Base-by-base conservation (phyloP, 2,329 filamentous ascomycete genomes). In the Talaromyces albobiverticillius region DNA sequence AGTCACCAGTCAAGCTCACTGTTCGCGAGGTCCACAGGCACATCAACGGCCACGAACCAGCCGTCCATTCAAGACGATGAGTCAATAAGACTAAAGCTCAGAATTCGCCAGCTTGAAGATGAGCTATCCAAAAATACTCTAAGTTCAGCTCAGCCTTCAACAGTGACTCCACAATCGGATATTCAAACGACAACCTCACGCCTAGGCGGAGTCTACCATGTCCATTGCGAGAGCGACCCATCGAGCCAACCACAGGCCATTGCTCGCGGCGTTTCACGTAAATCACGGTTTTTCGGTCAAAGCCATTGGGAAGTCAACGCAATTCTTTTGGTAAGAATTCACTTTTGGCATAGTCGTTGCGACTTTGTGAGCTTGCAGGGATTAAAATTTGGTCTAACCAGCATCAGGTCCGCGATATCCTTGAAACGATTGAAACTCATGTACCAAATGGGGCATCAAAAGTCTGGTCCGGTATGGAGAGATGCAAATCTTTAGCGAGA, bases 271-370 rank as follows among this genome's bases (percentile, higher is more conserved):
- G 43, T 55, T 31, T n/a, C 41, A 4, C 53, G 46, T 57, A 86
- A 85, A 61, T 78, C 76, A 0, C 74, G 82, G 0, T 62, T 84
- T 1, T 81, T 83, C 60, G 82, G 82, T 0, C 75, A 78, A 51
- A 81, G 76, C 49, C 79, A 82, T 60, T 82, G 79, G 78, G 73
- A 82, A n/a, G 81, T 78, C 55, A 50, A 50, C 26, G 72, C 71
- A 2, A 64, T 79, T 10, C 60, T 69, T 0, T 58, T 80, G 42
- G 79, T 82, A 61, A 63, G 74, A n/a, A 20, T 38, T 20, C n/a
- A 16, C 4, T 34, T n/a, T n/a, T n/a, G n/a, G n/a, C n/a, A n/a
- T n/a, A n/a, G n/a, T n/a, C n/a, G n/a, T n/a, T n/a, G n/a, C n/a
- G n/a, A n/a, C n/a, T n/a, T n/a, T n/a, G n/a, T n/a, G n/a, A n/a